Conservation (phyloP, 2,329 filamentous ascomycete species). For the Paraconiothyrium sp. region DNA sequence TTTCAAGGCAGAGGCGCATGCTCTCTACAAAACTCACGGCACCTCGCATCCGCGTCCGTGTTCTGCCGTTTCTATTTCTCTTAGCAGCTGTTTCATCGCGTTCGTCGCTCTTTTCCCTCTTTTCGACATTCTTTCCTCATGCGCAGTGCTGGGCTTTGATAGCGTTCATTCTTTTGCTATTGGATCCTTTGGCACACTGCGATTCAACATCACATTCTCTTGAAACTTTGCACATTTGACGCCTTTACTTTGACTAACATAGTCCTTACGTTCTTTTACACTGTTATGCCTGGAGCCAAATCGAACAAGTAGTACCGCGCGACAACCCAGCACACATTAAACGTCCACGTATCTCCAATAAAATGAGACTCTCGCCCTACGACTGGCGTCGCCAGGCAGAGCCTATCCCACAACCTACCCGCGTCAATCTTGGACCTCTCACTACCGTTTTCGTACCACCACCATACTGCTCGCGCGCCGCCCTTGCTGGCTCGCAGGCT, state of each 20-base stretch:
- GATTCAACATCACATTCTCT: neutral
- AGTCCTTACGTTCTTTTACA: constrained; percentile 5
- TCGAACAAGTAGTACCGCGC: constrained; percentile 1
- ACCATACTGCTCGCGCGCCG: constrained; percentile 24
- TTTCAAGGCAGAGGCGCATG: constrained; percentile 13
- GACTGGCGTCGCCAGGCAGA: constrained; percentile 15
- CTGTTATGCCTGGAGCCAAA: constrained; percentile 9
- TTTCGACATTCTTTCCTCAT: constrained; percentile 2
- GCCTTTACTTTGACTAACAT: neutral
- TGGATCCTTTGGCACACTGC: neutral
- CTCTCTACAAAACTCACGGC: constrained; percentile 14
- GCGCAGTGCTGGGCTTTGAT: constrained; percentile 4
- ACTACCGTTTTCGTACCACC: constrained; percentile 31
- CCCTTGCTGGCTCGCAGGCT: constrained; percentile 22
- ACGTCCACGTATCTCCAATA: neutral
- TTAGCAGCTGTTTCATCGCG: constrained; percentile 1
- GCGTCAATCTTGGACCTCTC: constrained; percentile 27
- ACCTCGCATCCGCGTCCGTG: constrained; percentile 3
- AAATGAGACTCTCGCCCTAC: constrained; percentile 10
- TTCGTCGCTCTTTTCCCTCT: constrained; percentile 9
- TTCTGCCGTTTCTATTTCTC: constrained; percentile 4
- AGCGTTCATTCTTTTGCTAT: constrained; percentile 12
- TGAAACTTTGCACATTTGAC: neutral
- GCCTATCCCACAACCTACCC: constrained; percentile 10
- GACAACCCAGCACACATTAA: neutral